Conservation (phyloP, 441 rosid species). For the Pelargonium citronellum region DNA sequence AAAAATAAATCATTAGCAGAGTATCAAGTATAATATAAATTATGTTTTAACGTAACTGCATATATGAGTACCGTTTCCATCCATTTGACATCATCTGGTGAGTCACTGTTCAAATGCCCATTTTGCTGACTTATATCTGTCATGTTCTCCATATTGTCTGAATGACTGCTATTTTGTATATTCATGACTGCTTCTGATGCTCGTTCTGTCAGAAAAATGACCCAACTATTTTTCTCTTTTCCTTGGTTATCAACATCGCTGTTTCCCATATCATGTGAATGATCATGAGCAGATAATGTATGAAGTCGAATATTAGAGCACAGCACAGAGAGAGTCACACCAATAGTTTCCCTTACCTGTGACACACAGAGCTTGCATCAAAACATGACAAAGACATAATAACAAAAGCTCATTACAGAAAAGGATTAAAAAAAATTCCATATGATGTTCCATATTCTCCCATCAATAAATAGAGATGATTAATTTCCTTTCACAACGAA, state of each 20-base stretch:
- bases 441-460: background rate
- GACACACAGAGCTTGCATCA: conserved; percentile 23
- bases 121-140: conserved; percentile 39
- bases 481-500: background rate
- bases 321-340: conserved; percentile 76
- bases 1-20: conserved; percentile 18
- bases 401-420: background rate
- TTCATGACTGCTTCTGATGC: conserved; percentile 69
- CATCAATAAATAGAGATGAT: background rate
- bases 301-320: conserved; percentile 88
- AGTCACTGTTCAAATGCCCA: conserved; percentile 50
- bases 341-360: conserved; percentile 96
- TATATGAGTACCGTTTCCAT: conserved; percentile 83
- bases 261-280: conserved; percentile 43
- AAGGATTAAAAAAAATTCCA: background rate
- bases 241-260: conserved; percentile 35
- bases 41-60: conserved; percentile 10
- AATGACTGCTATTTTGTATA: conserved; percentile 64
- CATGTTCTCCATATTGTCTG: conserved; percentile 50
- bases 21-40: conserved; percentile 7
- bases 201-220: conserved; percentile 49
- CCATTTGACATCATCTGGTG: conserved; percentile 88
- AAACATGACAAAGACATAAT: conserved; percentile 9
- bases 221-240: conserved; percentile 57
- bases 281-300: conserved; percentile 37